These are phyloP conservation scores for Castanea mollissima DNA, from an alignment of 306 rosid genomes.

Conservation along the genomic window DNA sequence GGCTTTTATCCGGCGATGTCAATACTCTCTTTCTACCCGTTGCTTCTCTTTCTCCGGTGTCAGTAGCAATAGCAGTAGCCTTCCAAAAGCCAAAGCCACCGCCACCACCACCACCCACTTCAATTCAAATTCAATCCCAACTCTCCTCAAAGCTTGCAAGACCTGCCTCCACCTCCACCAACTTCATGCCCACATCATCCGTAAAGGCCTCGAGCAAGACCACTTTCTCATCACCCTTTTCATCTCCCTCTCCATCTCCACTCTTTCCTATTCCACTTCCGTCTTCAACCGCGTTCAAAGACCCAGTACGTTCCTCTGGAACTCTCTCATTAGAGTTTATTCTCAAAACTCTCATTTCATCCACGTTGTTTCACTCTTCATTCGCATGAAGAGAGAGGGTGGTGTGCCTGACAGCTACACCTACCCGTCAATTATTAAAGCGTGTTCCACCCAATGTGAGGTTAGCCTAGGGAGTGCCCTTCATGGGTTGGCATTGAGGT, in stretches of 20 bases:
- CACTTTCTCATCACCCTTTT: constrained; percentile 47
- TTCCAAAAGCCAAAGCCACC: too few species aligned
- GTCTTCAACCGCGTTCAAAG: constrained; percentile 31
- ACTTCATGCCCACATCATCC: constrained; percentile 58
- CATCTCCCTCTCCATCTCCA: constrained; percentile 25
- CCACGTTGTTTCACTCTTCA: constrained; percentile 28
- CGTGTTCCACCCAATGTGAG: constrained; percentile 37
- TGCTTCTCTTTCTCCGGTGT: too few species aligned
- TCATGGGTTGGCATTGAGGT: constrained; percentile 60
- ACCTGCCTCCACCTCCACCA: constrained; percentile 43
- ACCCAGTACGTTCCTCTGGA: constrained; percentile 65
- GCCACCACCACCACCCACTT: too few species aligned
- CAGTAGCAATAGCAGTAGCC: too few species aligned
- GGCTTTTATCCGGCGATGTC: too few species aligned
- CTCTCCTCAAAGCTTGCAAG: constrained; percentile 51
- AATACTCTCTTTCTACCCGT: too few species aligned
- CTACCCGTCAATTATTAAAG: constrained; percentile 66
- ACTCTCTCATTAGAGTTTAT: constrained; percentile 40
- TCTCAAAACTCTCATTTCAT: constrained; percentile 34
- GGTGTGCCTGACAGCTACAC: constrained; percentile 49
- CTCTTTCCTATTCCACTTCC: constrained; percentile 16
- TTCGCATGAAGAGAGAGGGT: constrained; percentile 50
- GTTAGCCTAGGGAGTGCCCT: constrained; percentile 38
- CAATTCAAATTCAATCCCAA: constrained; percentile 16
- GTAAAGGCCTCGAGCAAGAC: constrained; percentile 69